Evolutionary conservation across 2,329 filamentous ascomycete genomes (phyloP), one percentile per base, ranked within the genome.

Genomic region (Aspergillus latus): DNA sequence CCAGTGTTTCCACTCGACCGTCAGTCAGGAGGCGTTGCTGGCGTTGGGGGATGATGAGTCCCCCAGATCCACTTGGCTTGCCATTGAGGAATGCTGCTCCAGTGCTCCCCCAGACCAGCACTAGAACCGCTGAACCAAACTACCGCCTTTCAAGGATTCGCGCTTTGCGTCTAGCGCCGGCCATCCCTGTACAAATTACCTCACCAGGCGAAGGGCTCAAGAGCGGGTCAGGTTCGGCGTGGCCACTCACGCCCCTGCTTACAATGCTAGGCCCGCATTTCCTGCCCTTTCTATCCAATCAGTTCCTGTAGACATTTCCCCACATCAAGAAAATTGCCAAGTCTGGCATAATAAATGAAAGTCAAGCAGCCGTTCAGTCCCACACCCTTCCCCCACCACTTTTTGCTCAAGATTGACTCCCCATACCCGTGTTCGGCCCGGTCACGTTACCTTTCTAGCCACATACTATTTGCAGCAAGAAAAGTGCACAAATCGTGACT

Each of bases 51-150:
- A 62, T 56, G 58, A 64, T 61, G 58, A 61, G 55, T 54, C 61
- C 60, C 61, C 64, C 63, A 60, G 59, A 61, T 63, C 60, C 59
- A 64, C 61, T 56, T 50, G 49, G 52, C 21, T 49, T 49, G 30
- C 32, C 47, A 49, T 39, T 15, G 16, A 32, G 44, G 39, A 42
- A 60, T 55, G 21, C 21, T 53, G 34, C 63, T 64, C 21, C 21
- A 21, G 21, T 21, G 64, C 62, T 68, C 65, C 66, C 65, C 67
- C 67, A 66, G 66, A 68, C 65, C 58, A 59, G 55, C 53, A 58
- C 59, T 59, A 57, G 59, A 42, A 58, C 46, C 51, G 49, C 49
- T 16, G 43, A 28, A 29, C 42, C 21, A 56, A 60, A 55, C 50
- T 47, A 49, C 47, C 54, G 54, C 30, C 21, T 21, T 47, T 11